Evolutionary conservation across 148 eudicot genomes (phyloP).

Genomic region (Fagopyrum homotropicum): DNA sequence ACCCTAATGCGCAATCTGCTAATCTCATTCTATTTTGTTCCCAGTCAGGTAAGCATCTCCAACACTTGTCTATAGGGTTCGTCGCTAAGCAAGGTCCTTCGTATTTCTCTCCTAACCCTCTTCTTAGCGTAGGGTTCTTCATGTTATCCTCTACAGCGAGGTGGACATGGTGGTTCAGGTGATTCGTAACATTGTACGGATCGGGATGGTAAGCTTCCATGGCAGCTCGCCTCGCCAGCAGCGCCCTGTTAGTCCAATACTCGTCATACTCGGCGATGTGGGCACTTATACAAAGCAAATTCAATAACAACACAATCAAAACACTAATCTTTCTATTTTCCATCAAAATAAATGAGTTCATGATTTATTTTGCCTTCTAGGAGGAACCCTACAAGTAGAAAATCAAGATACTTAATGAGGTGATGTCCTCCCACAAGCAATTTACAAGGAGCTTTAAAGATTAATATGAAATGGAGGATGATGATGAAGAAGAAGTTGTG

Average conservation of each 20-base stretch:
- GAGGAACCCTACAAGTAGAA: too few relatives aligned
- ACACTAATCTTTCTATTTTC: too few relatives aligned
- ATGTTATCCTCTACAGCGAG: conserved; percentile 18
- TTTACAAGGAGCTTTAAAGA: too few relatives aligned
- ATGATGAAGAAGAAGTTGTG: too few relatives aligned
- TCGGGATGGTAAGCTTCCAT: conserved; percentile 32
- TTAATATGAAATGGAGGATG: too few relatives aligned
- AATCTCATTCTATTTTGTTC: conserved; percentile 33
- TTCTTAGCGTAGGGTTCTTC: conserved; percentile 27
- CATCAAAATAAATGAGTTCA: too few relatives aligned
- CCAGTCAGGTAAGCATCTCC: conserved; percentile 56
- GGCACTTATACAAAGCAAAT: not conserved
- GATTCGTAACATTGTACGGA: conserved; percentile 26
- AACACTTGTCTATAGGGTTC: conserved; percentile 70
- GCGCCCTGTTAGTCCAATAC: conserved; percentile 30
- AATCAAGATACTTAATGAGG: too few relatives aligned
- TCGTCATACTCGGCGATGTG: conserved; percentile 19
- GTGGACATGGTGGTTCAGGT: conserved; percentile 28
- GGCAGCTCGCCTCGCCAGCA: conserved; percentile 25
- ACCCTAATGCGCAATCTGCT: conserved; percentile 53
- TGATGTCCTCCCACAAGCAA: too few relatives aligned
- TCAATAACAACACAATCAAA: not conserved
- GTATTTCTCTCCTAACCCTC: conserved; percentile 24
- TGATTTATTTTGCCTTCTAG: too few relatives aligned
- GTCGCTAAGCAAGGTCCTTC: conserved; percentile 35